Conservation (phyloP, 192 early-diverging fungal genomes). For the Chytriomyces confervae region DNA sequence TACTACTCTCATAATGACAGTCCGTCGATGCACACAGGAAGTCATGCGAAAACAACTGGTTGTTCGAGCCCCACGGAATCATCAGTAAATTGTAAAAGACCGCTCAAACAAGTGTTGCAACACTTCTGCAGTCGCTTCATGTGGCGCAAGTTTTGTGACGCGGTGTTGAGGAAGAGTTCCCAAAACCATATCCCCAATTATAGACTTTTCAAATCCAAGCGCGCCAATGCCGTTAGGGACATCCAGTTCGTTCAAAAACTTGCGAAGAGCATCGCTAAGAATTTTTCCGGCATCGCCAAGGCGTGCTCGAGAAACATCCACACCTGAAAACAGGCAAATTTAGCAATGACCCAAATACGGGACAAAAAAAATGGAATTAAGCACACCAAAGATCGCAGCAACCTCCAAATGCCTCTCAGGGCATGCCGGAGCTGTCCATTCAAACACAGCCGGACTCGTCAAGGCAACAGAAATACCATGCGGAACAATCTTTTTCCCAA, state of each 20-base stretch:
- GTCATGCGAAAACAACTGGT: neutral
- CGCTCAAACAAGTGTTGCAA: slow-evolving; percentile 70
- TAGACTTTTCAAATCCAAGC: slow-evolving; percentile 72
- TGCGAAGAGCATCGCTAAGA: slow-evolving; percentile 76
- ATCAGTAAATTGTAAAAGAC: slow-evolving; percentile 46
- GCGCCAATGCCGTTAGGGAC: slow-evolving; percentile 84
- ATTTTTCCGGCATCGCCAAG: slow-evolving; percentile 74
- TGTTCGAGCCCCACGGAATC: neutral
- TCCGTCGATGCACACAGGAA: neutral
- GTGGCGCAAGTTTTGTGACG: slow-evolving; percentile 88
- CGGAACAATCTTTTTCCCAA: slow-evolving; percentile 26
- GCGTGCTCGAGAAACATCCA: slow-evolving; percentile 69
- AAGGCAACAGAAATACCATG: slow-evolving; percentile 82
- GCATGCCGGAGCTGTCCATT: slow-evolving; percentile 77
- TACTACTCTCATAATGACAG: neutral
- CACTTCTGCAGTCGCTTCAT: slow-evolving; percentile 65
- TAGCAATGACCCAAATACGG: neutral
- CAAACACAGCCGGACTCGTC: slow-evolving; percentile 89
- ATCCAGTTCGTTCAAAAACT: slow-evolving; percentile 75
- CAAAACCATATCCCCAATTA: slow-evolving; percentile 77
- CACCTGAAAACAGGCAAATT: slow-evolving; percentile 44
- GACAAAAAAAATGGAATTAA: neutral
- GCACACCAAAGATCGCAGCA: slow-evolving; percentile 71
- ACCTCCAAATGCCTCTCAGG: slow-evolving; percentile 88
- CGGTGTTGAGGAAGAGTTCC: slow-evolving; percentile 91